Conservation (phyloP, 805 yeast species). For the Candida railenensis region DNA sequence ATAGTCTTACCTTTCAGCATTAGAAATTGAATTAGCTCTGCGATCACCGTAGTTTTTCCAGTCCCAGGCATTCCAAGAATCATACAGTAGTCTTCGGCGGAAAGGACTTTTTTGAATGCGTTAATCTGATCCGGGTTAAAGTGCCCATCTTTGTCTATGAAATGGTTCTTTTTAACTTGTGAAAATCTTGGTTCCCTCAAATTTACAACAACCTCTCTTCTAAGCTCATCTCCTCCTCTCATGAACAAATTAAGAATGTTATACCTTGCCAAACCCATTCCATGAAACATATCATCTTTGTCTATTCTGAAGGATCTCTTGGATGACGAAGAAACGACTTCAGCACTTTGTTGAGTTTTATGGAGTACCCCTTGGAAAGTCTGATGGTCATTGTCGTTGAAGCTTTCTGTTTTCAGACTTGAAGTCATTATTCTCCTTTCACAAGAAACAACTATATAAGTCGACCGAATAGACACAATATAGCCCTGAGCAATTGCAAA, state of each 20-base stretch:
- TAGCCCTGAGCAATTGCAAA: slow-evolving; percentile 69
- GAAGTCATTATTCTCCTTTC: slow-evolving; percentile 52
- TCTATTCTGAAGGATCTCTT: slow-evolving; percentile 61
- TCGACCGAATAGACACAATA: slow-evolving; percentile 44
- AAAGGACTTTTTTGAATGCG: slow-evolving; percentile 67
- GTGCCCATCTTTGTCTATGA: slow-evolving; percentile 7
- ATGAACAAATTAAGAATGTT: slow-evolving; percentile 71
- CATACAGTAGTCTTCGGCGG: slow-evolving; percentile 72
- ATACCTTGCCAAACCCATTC: slow-evolving; percentile 72
- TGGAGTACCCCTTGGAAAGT: slow-evolving; percentile 48
- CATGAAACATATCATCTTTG: slow-evolving; percentile 72
- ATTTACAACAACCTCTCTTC: slow-evolving; percentile 55
- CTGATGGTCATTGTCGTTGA: slow-evolving; percentile 47
- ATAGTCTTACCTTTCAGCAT: slow-evolving; percentile 64
- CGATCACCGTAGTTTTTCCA: slow-evolving; percentile 69
- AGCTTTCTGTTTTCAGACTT: slow-evolving; percentile 38
- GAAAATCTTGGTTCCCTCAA: slow-evolving; percentile 45
- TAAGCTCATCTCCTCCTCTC: slow-evolving; percentile 42
- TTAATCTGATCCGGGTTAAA: slow-evolving; percentile 70
- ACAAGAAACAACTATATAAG: slow-evolving; percentile 48
- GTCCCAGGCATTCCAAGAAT: slow-evolving; percentile 98
- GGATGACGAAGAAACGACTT: slow-evolving; percentile 4
- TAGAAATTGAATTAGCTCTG: slow-evolving; percentile 64
- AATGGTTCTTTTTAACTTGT: slow-evolving; percentile 7
- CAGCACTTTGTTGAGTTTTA: slow-evolving; percentile 5